Base-by-base conservation (phyloP, 2,329 filamentous ascomycete genomes). In the Orbilia brochopaga region DNA sequence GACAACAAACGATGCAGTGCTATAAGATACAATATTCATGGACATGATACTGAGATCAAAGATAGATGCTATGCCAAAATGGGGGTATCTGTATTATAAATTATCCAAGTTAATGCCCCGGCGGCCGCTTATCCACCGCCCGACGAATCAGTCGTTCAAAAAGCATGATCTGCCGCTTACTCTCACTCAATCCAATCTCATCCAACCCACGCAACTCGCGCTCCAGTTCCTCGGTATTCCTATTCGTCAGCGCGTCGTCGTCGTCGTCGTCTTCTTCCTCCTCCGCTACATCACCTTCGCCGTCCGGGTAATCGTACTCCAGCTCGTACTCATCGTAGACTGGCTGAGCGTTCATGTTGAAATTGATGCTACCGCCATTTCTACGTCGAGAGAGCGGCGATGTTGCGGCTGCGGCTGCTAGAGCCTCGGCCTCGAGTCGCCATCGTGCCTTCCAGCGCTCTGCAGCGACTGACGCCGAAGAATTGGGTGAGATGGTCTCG, bases 151-250 rank as follows among this genome's bases (percentile, higher is more conserved):
- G 27, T 17, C 37, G 21, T 21, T 67, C 62, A 58, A 73, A 73
- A 48, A 73, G 56, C 62, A 66, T 67, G 19, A 67, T 73, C 30
- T 73, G 69, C 23, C 63, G 59, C 58, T 66, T 67, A 35, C 62
- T 66, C 69, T 73, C 69, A 21, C 32, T 73, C 57, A 73, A 44
- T 10, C 69, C 63, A 19, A 56, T 32, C 2, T 57, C 61, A 24
- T 73, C 63, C 46, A 73, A 13, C n/a, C 54, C 62, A 37, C 56
- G 61, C 30, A 73, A 21, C 57, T 73, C 62, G 44, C 30, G 19
- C 48, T 73, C 69, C 46, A 73, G 44, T 37, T 73, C 69, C 21
- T 57, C 62, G 15, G 63, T 67, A 51, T 67, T 67, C 40, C 51
- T 35, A 10, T 52, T 67, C 30, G 53, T 59, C 8, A 65, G 17